Conservation (phyloP, 1,284 basidiomycete genomes). For the Rhodotorula sp. region DNA sequence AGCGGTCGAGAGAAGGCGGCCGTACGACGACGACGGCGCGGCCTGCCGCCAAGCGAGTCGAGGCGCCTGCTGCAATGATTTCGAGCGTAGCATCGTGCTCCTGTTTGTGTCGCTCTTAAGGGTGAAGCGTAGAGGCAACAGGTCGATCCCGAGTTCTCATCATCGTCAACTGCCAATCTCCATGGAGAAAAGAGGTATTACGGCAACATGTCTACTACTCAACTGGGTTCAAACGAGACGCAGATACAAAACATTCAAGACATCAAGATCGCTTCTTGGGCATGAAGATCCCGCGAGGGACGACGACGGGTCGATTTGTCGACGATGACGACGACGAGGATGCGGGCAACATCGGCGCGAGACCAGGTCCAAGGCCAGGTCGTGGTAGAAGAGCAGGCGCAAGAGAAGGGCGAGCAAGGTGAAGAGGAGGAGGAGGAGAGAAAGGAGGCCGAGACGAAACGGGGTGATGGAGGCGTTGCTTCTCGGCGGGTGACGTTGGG, state of each 20-base stretch:
- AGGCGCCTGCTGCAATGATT: not conserved
- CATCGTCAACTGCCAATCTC: not conserved
- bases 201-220: too few relatives aligned
- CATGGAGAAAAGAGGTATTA: not conserved
- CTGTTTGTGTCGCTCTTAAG: not conserved
- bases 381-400: not conserved
- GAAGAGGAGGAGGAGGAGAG: not conserved
- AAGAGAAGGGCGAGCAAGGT: too few relatives aligned
- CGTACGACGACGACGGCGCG: not conserved
- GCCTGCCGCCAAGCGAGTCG: not conserved
- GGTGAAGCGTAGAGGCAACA: not conserved
- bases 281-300: constrained; percentile 4
- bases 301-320: not conserved
- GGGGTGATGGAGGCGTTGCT: too few relatives aligned
- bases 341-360: not conserved
- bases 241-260: too few relatives aligned
- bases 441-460: not conserved
- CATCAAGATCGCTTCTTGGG: not conserved
- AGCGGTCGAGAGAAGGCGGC: not conserved
- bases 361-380: too few relatives aligned
- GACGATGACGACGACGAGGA: not conserved
- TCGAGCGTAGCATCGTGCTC: not conserved
- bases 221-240: not conserved
- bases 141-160: not conserved
- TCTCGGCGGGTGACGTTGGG: too few relatives aligned